phyloP scores from a whole-genome alignment of 2,329 filamentous ascomycete genomes.

The Aspergillus chevalieri region DNA sequence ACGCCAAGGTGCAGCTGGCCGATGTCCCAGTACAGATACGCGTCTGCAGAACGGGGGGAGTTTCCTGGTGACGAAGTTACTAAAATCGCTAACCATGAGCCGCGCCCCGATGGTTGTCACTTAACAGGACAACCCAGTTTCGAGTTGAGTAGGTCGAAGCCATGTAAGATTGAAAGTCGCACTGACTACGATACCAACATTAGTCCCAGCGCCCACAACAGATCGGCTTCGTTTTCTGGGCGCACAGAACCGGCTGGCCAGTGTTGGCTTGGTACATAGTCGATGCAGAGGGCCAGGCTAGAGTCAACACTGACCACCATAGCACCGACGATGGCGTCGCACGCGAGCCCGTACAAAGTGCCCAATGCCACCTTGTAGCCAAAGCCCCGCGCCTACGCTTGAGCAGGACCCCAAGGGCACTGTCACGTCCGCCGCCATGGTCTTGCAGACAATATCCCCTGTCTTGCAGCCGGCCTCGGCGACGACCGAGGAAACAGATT shows the following conservation, averaged over 20 bases:
- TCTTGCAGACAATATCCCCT: conserved; percentile 47
- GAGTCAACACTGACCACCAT: conserved; percentile 50
- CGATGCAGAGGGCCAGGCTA: conserved; percentile 46
- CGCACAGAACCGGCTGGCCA: conserved; percentile 37
- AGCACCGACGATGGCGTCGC: conserved; percentile 55
- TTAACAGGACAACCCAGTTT: conserved; percentile 35
- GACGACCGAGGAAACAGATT: conserved; percentile 38
- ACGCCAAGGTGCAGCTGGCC: conserved; percentile 47
- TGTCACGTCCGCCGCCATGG: conserved; percentile 45
- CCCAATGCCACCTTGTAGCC: conserved; percentile 61
- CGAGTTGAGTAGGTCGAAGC: conserved; percentile 38
- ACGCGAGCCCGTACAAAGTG: conserved; percentile 55
- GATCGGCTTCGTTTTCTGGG: conserved; percentile 45
- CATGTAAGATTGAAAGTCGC: conserved; percentile 46
- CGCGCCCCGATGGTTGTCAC: conserved; percentile 27
- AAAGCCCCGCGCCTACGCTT: no score
- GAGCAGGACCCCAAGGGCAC: conserved; percentile 56
- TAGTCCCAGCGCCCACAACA: conserved; percentile 57
- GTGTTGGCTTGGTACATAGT: conserved; percentile 45
- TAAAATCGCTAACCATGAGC: conserved; percentile 35
- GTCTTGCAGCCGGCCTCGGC: conserved; percentile 53
- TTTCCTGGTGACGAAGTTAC: conserved; percentile 25
- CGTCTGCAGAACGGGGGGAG: conserved; percentile 48
- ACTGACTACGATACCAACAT: conserved; percentile 53
- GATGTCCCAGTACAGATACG: conserved; percentile 50